Conservation (phyloP, 1,284 basidiomycete species). For the Fomitopsis palustris region DNA sequence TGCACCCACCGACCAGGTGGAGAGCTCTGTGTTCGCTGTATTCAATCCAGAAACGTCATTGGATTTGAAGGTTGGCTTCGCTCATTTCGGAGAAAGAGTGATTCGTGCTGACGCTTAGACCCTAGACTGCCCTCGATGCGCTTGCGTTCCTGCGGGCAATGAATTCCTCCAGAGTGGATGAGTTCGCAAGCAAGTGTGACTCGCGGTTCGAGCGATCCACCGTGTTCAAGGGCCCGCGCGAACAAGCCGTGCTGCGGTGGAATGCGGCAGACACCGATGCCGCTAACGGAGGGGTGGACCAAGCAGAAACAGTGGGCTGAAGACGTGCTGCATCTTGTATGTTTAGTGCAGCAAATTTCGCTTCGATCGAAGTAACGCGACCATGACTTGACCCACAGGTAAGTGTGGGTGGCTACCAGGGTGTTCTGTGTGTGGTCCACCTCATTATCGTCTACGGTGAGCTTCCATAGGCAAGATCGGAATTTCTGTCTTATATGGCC, state of each 20-base stretch:
- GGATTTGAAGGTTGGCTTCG: slow-evolving; percentile 43
- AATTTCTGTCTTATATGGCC: too few relatives aligned
- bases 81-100: neutral
- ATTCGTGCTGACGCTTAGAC: neutral
- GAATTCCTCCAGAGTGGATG: slow-evolving; percentile 49
- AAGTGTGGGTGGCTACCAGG: too few relatives aligned
- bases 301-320: slow-evolving; percentile 17
- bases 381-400: neutral
- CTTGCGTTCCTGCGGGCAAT: slow-evolving; percentile 45
- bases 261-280: slow-evolving; percentile 17
- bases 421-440: too few relatives aligned
- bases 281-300: slow-evolving; percentile 10
- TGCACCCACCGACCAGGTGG: slow-evolving; percentile 53
- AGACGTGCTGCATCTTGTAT: neutral
- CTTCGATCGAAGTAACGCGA: neutral
- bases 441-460: too few relatives aligned
- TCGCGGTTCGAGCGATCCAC: slow-evolving; percentile 58
- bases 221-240: slow-evolving; percentile 53
- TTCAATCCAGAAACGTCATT: slow-evolving; percentile 44
- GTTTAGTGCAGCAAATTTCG: neutral
- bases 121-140: slow-evolving; percentile 45
- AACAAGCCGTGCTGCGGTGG: slow-evolving; percentile 35
- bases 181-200: slow-evolving; percentile 54
- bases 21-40: slow-evolving; percentile 52
- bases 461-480: too few relatives aligned